phyloP scores from a whole-genome alignment of 768 basidiomycete species.

The Coprinellus micaceus region DNA sequence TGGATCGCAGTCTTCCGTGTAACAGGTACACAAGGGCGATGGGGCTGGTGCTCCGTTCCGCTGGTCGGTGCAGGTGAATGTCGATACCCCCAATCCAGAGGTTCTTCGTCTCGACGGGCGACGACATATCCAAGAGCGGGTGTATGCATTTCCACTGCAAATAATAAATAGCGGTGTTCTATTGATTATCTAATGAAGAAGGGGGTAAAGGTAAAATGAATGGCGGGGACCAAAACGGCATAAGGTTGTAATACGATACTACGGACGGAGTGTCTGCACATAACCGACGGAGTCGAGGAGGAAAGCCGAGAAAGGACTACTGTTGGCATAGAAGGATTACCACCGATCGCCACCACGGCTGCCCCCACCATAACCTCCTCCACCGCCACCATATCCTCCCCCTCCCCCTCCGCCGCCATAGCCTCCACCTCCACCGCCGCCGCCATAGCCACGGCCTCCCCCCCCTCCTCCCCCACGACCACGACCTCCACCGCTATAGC shows the following conservation, averaged over 20 bases:
- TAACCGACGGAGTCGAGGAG: not conserved
- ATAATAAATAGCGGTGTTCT: not conserved
- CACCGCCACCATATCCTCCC: conserved; percentile 42
- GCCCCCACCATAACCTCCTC: conserved; percentile 37
- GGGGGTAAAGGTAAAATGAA: not conserved
- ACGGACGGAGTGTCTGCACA: not conserved
- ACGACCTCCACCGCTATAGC: conserved; percentile 49
- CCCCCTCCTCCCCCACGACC: too few relatives aligned
- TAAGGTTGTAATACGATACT: not conserved
- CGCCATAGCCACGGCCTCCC: conserved; percentile 25
- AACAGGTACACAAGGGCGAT: conserved; percentile 39
- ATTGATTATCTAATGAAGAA: conserved; percentile 5
- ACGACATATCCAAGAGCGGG: not conserved
- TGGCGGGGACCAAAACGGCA: not conserved
- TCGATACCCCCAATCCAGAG: conserved; percentile 36
- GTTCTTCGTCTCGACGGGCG: conserved; percentile 15
- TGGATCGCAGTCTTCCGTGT: conserved; percentile 37
- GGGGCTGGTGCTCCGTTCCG: conserved; percentile 16
- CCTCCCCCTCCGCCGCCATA: conserved; percentile 40
- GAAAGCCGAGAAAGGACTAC: too few relatives aligned
- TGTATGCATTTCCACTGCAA: not conserved
- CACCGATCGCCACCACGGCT: conserved; percentile 25
- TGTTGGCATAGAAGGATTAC: too few relatives aligned
- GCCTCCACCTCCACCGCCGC: conserved; percentile 41
- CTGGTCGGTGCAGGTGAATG: conserved; percentile 30